Evolutionary conservation across 441 rosid species (phyloP).

Genomic region (Gossypium lobatum): DNA sequence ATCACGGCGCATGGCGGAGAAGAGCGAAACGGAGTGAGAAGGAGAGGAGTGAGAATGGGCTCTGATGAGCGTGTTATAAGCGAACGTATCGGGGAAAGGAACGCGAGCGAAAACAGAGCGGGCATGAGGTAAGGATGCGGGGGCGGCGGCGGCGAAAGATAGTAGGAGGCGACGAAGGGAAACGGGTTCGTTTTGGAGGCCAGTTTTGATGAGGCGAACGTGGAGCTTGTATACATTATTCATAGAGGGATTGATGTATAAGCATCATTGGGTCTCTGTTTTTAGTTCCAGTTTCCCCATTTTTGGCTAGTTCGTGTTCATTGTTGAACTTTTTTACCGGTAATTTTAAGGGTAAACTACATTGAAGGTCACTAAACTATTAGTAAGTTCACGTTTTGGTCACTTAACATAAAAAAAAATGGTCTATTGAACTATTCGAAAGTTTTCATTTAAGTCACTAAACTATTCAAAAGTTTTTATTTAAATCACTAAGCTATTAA

Average conservation of each 20-base stretch:
- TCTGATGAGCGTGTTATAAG: conserved; percentile 42
- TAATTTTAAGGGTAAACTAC: too few species aligned
- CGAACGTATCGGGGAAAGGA: conserved; percentile 28
- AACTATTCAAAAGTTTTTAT: too few species aligned
- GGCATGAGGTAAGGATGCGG: conserved; percentile 27
- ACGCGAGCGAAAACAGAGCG: conserved; percentile 23
- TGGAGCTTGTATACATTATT: conserved; percentile 31
- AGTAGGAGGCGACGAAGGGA: conserved; percentile 31
- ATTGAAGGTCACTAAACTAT: too few species aligned
- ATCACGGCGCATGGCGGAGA: conserved; percentile 33
- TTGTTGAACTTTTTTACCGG: too few species aligned
- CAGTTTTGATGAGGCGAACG: conserved; percentile 23
- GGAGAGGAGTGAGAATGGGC: conserved; percentile 33
- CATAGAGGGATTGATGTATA: conserved; percentile 8
- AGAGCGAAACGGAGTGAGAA: conserved; percentile 29
- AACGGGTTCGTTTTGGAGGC: conserved; percentile 19
- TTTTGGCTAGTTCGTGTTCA: not conserved
- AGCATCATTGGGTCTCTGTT: not conserved
- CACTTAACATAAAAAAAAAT: too few species aligned
- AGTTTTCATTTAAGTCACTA: too few species aligned
- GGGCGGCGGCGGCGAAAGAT: conserved; percentile 24
- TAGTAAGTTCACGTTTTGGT: too few species aligned
- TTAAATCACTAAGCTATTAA: too few species aligned
- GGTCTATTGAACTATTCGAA: too few species aligned
- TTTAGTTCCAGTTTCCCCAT: not conserved